Percentiles rank a stretch among this genome's conserved stretches.
Conservation (phyloP, 495 filamentous ascomycete species). For the Extremus antarcticus region DNA sequence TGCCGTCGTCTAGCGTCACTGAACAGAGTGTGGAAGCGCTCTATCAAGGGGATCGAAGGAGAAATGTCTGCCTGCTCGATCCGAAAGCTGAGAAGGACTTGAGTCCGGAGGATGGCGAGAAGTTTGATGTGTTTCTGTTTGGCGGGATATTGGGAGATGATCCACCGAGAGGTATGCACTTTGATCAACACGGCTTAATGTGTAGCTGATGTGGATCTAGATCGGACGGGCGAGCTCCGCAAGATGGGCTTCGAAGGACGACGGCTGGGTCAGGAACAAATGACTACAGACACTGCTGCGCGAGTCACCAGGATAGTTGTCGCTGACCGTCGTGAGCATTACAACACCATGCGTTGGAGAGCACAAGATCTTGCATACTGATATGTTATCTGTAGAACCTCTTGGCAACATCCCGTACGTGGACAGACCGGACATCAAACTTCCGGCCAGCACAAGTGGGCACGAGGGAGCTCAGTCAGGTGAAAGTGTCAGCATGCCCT, state of each 20-base stretch:
- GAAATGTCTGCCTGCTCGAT: constrained; percentile 77
- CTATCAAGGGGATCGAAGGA: constrained; percentile 48
- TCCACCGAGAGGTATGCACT: constrained; percentile 71
- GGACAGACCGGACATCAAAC: constrained; percentile 76
- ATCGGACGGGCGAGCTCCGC: constrained; percentile 84
- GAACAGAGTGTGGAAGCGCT: constrained; percentile 64
- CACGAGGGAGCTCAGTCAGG: constrained; percentile 50
- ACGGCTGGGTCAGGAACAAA: constrained; percentile 82
- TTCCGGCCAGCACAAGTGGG: constrained; percentile 27
- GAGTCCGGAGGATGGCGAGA: constrained; percentile 66
- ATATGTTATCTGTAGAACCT: constrained; percentile 42
- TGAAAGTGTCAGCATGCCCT: constrained; percentile 93
- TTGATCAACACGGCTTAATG: background rate
- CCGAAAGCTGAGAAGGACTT: constrained; percentile 71
- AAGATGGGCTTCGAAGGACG: constrained; percentile 86
- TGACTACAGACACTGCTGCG: constrained; percentile 97
- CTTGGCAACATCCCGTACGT: constrained; percentile 67
- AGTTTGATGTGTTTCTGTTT: constrained; percentile 87
- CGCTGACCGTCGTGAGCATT: constrained; percentile 38
- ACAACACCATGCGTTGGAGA: background rate
- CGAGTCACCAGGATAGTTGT: constrained; percentile 83
- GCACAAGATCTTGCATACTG: background rate
- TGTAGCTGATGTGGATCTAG: constrained; percentile 33
- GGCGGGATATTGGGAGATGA: constrained; percentile 95
- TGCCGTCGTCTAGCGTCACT: constrained; percentile 38